Evolutionary conservation across 169 alveolate genomes (phyloP), one percentile per base, ranked within the genome.

Genomic region (Babesia divergens): DNA sequence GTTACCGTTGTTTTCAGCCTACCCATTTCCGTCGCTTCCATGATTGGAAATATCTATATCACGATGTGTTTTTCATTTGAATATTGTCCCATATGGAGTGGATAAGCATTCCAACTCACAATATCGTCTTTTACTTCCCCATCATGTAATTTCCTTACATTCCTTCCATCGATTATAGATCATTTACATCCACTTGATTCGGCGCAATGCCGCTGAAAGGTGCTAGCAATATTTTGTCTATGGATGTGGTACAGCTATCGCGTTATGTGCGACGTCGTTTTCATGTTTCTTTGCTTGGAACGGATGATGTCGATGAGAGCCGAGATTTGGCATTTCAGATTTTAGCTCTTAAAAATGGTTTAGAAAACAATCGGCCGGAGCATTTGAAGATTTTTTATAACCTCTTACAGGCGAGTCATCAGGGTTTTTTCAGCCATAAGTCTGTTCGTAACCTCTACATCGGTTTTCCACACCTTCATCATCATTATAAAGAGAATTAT

Each of bases 311-410:
- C 3, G 67, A 72, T 26, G 83, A 72, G 53, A 47, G n/a, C 28
- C 51, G 83, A 16, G 83, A 72, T 46, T 7, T 72, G 44, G 56
- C 83, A 7, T 72, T 62, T 20, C 83, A 60, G 29, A 50, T 72
- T 11, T 49, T 72, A 29, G 74, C 75, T 16, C 50, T 53, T 18
- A 72, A 72, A 42, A 40, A 38, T 0, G 71, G 22, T 14, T 32
- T 51, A 6, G 37, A 28, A 18, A 24, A 47, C 9, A 14, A 72
- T 72, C 40, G 55, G 18, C 59, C 42, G 28, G 52, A 37, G 55
- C 80, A 34, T 14, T 6, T 72, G 24, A 72, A 72, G 35, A 62
- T 64, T 2, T 60, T 31, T 54, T 72, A 72, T 67, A 72, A 66
- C 50, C 22, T 72, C 53, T 47, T 64, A 7, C 59, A 51, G 58